Evolutionary conservation across 2,329 filamentous ascomycete species (phyloP), one percentile per base, ranked within the genome.

Genomic region (Colletotrichum graminicola): DNA sequence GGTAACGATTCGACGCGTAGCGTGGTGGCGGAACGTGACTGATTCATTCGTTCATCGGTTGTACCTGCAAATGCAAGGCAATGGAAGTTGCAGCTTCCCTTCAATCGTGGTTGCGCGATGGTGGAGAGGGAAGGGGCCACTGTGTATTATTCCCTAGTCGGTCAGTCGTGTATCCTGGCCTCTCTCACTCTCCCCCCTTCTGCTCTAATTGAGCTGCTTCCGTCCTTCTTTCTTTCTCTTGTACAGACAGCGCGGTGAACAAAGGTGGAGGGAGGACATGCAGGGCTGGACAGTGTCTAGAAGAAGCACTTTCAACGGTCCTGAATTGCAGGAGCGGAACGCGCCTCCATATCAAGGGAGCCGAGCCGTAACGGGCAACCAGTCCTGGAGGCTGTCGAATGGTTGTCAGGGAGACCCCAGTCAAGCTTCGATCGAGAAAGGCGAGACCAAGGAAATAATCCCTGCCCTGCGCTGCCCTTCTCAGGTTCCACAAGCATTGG

Each of bases 391-490:
- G 47, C 47, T 23, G 65, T 49, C 55, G 8, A 54, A 60, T 60
- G 69, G 65, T 69, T 69, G 69, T 52, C 54, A 64, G 69, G 69
- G 69, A 69, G 65, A 72, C 65, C 69, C 69, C 65, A 41, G 69
- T 69, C 23, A 16, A 18, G 39, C 57, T 59, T 55, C 47, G 43
- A 55, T 32, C 59, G 60, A 72, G 54, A 29, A 55, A 69, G 69
- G 69, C 66, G 69, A 72, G 69, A 72, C 69, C 69, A 71, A 71
- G 69, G 69, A 54, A 54, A 41, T 41, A 34, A 52, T 47, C 69
- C 66, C 52, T 71, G 65, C 52, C 10, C 11, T 51, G 14, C 26
- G 5, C 18, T 18, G 41, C 18, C 18, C 49, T 51, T 51, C 47
- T 55, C 21, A 21, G 51, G 43, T 23, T 36, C 68, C 55, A 51